phyloP scores from a whole-genome alignment of 177 flowering plant genomes.

The Vitis hybrid region DNA sequence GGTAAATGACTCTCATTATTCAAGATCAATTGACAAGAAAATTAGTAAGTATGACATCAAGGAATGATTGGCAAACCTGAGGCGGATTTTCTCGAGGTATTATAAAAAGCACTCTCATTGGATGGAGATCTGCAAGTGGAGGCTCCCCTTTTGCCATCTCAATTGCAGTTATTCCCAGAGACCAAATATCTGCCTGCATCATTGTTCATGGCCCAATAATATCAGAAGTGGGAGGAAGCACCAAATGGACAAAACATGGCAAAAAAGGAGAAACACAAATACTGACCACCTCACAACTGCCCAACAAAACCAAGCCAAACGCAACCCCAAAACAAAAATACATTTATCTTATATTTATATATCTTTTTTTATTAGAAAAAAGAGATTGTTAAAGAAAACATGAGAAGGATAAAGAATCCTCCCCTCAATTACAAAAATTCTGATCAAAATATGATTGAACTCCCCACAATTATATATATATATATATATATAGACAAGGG shows the following conservation, averaged over 20 bases:
- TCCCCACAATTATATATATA: too few relatives aligned
- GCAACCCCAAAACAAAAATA: too few relatives aligned
- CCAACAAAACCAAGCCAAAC: too few relatives aligned
- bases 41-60: conserved; percentile 1
- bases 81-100: conserved; percentile 99
- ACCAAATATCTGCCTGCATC: conserved; percentile 98
- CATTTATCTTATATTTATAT: too few relatives aligned
- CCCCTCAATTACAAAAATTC: too few relatives aligned
- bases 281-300: too few relatives aligned
- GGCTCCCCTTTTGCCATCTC: conserved; percentile 99
- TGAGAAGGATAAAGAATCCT: too few relatives aligned
- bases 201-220: conserved; percentile 10
- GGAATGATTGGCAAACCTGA: conserved; percentile 47
- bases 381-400: too few relatives aligned
- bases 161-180: conserved; percentile 92
- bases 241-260: background rate
- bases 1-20: background rate
- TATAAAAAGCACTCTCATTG: conserved; percentile 98
- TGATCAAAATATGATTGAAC: too few relatives aligned
- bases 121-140: conserved; percentile 97
- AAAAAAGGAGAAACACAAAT: background rate
- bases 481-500: background rate
- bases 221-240: too few relatives aligned
- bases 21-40: conserved; percentile 5
- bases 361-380: background rate